Evolutionary conservation across 2,329 filamentous ascomycete genomes (phyloP).

Genomic region (Hymenotorrendiella dingleyae): DNA sequence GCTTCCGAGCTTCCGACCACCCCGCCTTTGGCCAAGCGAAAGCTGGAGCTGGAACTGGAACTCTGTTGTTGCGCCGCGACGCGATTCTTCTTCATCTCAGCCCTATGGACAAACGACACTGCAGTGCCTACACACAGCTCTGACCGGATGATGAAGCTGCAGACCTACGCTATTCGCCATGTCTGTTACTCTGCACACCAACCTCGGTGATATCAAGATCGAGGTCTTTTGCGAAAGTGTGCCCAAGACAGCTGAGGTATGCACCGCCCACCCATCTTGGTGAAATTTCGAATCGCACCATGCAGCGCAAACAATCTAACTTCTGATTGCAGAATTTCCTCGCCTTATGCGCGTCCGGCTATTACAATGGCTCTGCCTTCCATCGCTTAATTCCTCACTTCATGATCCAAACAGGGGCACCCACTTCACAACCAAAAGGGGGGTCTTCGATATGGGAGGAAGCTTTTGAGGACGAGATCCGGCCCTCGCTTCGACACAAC

Average conservation of each 20-base stretch:
- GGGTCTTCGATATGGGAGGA: constrained; percentile 69
- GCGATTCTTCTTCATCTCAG: no score
- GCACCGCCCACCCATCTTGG: constrained; percentile 11
- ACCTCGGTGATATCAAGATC: constrained; percentile 83
- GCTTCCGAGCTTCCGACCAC: no score
- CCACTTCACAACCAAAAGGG: constrained; percentile 56
- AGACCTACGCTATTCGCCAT: constrained; percentile 33
- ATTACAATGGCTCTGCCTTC: constrained; percentile 70
- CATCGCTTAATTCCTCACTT: constrained; percentile 76
- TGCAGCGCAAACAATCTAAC: constrained; percentile 11
- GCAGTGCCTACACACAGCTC: constrained; percentile 1
- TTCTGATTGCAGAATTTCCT: constrained; percentile 66
- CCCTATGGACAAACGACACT: constrained; percentile 8
- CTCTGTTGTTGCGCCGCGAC: no score
- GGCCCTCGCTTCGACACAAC: constrained; percentile 62
- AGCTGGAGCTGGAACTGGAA: no score
- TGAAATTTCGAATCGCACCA: not conserved
- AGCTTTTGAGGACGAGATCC: constrained; percentile 76
- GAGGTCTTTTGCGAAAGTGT: constrained; percentile 95
- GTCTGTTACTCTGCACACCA: constrained; percentile 77
- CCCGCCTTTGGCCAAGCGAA: no score
- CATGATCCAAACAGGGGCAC: constrained; percentile 72
- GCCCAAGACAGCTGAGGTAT: constrained; percentile 81
- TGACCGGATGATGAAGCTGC: constrained; percentile 9
- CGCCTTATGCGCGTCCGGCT: constrained; percentile 73